phyloP scores from a whole-genome alignment of 495 filamentous ascomycete genomes.

The Talaromyces liani region DNA sequence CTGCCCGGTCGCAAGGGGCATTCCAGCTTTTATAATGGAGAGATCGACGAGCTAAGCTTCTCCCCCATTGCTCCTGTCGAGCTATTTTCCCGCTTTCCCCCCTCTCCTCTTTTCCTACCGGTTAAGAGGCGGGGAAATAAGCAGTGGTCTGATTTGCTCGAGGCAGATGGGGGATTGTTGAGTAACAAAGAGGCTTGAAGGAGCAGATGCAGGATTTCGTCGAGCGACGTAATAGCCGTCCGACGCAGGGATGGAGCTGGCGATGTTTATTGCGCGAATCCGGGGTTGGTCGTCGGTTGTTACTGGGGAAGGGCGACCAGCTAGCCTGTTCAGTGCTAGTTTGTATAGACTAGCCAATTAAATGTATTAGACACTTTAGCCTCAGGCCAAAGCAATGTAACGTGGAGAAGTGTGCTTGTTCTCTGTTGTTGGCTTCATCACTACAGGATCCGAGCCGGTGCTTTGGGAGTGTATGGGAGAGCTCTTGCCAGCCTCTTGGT shows the following conservation, averaged over 20 bases:
- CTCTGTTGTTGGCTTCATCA: too few relatives aligned
- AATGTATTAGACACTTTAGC: background rate
- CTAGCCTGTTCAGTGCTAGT: background rate
- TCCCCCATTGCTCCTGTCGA: background rate
- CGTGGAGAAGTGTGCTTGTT: background rate
- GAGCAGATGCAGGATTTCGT: background rate
- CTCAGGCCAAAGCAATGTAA: background rate
- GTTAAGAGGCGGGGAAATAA: conserved; percentile 5
- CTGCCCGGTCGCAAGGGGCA: conserved; percentile 7
- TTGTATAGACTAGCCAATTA: background rate
- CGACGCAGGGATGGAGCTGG: background rate
- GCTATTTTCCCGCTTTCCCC: background rate
- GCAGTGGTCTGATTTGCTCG: background rate
- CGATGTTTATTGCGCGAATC: background rate
- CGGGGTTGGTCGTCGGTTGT: conserved; percentile 1
- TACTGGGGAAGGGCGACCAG: background rate
- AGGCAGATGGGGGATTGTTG: background rate
- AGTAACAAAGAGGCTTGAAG: background rate
- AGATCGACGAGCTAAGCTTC: background rate
- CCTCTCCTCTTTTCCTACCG: background rate
- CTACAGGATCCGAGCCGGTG: background rate
- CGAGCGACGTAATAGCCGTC: background rate
- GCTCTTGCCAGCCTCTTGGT: too few relatives aligned
- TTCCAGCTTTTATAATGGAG: conserved; percentile 4
- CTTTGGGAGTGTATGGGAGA: too few relatives aligned